phyloP scores from a whole-genome alignment of 2,329 filamentous ascomycete genomes.

The Aspergillus phoenicis region DNA sequence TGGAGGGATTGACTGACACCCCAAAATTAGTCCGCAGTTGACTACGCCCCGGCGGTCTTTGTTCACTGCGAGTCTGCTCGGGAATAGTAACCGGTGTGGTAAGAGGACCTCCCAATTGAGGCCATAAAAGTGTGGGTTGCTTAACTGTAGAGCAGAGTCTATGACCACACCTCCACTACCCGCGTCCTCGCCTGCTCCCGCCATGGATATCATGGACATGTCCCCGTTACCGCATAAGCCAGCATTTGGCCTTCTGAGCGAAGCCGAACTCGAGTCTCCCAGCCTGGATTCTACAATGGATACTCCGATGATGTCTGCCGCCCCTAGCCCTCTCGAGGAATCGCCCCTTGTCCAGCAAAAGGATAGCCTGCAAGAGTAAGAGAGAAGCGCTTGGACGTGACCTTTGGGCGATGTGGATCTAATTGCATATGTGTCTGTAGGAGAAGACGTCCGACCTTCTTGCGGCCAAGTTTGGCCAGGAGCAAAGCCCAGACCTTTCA shows the following conservation, averaged over 20 bases:
- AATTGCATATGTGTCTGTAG: slow-evolving; percentile 45
- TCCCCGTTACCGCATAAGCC: slow-evolving; percentile 89
- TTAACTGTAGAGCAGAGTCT: slow-evolving; percentile 59
- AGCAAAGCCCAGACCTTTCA: slow-evolving; percentile 74
- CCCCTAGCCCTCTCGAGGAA: slow-evolving; percentile 44
- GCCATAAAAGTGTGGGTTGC: slow-evolving; percentile 5
- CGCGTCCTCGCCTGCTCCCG: slow-evolving; percentile 76
- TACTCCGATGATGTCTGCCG: slow-evolving; percentile 37
- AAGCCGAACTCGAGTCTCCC: slow-evolving; percentile 72
- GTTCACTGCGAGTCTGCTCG: slow-evolving; percentile 74
- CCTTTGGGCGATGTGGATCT: slow-evolving; percentile 16
- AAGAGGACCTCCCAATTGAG: slow-evolving; percentile 29
- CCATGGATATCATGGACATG: slow-evolving; percentile 84
- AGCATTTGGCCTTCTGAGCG: slow-evolving; percentile 61
- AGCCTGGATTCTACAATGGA: slow-evolving; percentile 62
- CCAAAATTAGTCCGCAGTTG: slow-evolving; percentile 69
- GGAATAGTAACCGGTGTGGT: slow-evolving; percentile 61
- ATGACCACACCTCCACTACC: slow-evolving; percentile 82
- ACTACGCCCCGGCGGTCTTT: slow-evolving; percentile 82
- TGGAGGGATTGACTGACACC: slow-evolving; percentile 40
- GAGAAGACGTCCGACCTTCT: slow-evolving; percentile 67
- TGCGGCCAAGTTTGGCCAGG: slow-evolving; percentile 73
- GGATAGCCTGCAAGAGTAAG: slow-evolving; percentile 41
- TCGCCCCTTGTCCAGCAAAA: slow-evolving; percentile 40
- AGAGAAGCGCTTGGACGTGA: slow-evolving; percentile 10